Base-by-base conservation (phyloP, 345 rosid genomes). In the Linum lewisii region DNA sequence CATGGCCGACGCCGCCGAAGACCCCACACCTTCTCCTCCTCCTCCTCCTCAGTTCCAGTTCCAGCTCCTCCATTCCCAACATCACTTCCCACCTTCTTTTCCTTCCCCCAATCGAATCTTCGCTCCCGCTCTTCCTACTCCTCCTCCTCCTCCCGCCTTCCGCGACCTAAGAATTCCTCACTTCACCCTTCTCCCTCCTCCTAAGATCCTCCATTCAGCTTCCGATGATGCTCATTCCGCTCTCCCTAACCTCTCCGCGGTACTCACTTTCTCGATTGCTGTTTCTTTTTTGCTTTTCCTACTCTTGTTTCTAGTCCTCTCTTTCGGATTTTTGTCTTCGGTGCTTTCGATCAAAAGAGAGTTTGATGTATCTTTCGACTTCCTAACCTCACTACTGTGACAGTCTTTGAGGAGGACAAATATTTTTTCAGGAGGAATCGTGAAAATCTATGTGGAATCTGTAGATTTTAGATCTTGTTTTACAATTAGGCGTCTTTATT, bases 1-100 rank as follows among this genome's bases (percentile, higher is more conserved):
- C n/a, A 79, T 78, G 80, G 70, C 81, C 20, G 69, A 75, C 59
- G 55, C 81, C 32, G 77, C 73, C 16, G 71, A 74, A 70, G 83
- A 79, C 77, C 86, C 72, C 54, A 64, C 24, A 63, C 69, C 56
- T 20, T 50, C 74, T 9, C 59, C 58, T 25, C 69, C 65, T n/a
- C 71, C 72, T 6, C 62, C 85, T 13, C 80, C 77, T 42, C 32
- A 26, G 32, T 72, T 77, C 64, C 76, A 73, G 51, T 75, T 65
- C 26, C 75, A 71, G 64, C 50, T 75, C 23, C 78, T 75, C 55
- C 71, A 69, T 24, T 68, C 81, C 37, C 66, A 64, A 32, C 56
- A 77, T 24, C 72, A 59, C 25, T 15, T 57, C 38, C 57, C 62
- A 3, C 26, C 66, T 0, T 29, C 63, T 54, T 66, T 69, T 67